Conservation (phyloP, 768 basidiomycete genomes). For the Rhodotorula sphaerocarpa region DNA sequence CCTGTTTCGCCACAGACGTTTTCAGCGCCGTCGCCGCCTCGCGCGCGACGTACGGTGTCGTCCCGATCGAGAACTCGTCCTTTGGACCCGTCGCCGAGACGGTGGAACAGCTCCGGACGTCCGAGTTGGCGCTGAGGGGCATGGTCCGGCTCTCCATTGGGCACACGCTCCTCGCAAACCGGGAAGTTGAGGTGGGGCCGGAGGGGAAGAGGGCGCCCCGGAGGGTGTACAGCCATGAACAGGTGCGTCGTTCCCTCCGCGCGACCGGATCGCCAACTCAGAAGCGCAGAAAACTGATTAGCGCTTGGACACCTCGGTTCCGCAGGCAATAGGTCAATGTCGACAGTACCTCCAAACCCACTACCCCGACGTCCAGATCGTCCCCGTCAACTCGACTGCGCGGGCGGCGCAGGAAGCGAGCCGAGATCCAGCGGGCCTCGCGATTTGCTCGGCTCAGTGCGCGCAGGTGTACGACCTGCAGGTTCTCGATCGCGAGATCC, state of each 20-base stretch:
- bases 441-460: conserved; percentile 36
- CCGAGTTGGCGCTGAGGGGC: conserved; percentile 13
- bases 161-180: conserved; percentile 28
- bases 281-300: no score
- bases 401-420: conserved; percentile 24
- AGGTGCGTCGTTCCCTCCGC: conserved; percentile 28
- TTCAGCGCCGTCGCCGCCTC: conserved; percentile 22
- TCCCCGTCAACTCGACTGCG: conserved; percentile 35
- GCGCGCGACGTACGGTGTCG: conserved; percentile 20
- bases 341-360: conserved; percentile 11
- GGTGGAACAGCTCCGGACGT: conserved; percentile 24
- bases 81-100: conserved; percentile 37
- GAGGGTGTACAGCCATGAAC: conserved; percentile 38
- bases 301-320: no score
- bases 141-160: conserved; percentile 33
- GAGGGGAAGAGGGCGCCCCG: neutral
- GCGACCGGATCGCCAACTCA: no score
- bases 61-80: conserved; percentile 38
- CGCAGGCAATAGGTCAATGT: conserved; percentile 38
- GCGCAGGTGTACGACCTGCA: conserved; percentile 35
- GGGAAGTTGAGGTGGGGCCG: no score
- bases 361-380: conserved; percentile 20
- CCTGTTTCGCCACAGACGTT: conserved; percentile 18
- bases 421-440: conserved; percentile 23
- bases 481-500: conserved; percentile 34